Evolutionary conservation across 495 filamentous ascomycete species (phyloP), one percentile per base, ranked within the genome.

Genomic region (Aspergillus homomorphus): DNA sequence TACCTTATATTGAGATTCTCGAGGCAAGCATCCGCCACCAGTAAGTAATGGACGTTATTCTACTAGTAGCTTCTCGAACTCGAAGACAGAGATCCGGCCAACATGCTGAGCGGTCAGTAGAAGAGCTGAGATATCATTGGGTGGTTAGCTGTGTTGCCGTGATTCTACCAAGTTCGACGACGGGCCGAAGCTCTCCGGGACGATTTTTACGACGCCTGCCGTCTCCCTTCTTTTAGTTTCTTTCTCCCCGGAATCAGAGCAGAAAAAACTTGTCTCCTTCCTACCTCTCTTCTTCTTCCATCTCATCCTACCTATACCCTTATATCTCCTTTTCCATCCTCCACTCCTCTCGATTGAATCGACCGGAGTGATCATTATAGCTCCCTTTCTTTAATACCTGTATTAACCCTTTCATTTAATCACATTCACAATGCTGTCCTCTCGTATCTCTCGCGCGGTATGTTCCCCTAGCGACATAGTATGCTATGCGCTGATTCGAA

Each of bases 381-480:
- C 60, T 59, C 60, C 62, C 66, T 66, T 69, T 64, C 33, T 62
- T 63, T 65, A 62, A 68, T 76, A 72, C 63, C 57, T 69, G 68
- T 73, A 66, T 73, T 73, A 69, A 64, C 69, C 67, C 61, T 56
- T 59, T 54, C 44, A 70, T 70, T 64, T 68, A 64, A 57, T 64
- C 61, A 48, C 60, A 62, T 24, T 63, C 67, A 81, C 71, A 73
- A 84, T 84, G 81, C 69, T 84, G 63, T 73, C 81, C 63, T 81
- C 77, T 63, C 81, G 77, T 71, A 69, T 83, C 60, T 75, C 76
- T 63, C 77, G 79, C 79, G 87, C 83, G 76, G 91, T 96, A 87
- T 80, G 87, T 84, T 62, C 22, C 53, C 54, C 49, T 42, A 51
- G 14, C 44, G 51, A 7, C 4, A 19, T 54, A 12, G 15, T 9